Conservation (phyloP, 2,329 filamentous ascomycete species). For the Tetracladium maxilliforme region DNA sequence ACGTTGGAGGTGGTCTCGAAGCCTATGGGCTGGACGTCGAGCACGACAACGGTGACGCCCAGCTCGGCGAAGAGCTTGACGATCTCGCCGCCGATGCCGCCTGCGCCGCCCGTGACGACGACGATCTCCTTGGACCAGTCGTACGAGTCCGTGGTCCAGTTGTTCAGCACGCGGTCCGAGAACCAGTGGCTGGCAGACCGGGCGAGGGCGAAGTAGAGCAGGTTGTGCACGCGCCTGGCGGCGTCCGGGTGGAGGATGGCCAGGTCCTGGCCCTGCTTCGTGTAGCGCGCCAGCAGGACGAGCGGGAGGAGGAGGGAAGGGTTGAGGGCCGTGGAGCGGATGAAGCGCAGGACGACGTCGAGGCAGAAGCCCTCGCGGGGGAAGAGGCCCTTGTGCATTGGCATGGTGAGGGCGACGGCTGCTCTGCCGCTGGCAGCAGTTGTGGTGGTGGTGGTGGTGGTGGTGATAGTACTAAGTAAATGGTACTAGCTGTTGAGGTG, state of each 20-base stretch:
- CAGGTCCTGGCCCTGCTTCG: conserved; percentile 41
- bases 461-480: too few species aligned
- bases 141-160: conserved; percentile 37
- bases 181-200: conserved; percentile 32
- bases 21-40: conserved; percentile 52
- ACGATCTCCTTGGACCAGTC: conserved; percentile 57
- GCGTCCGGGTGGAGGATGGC: conserved; percentile 33
- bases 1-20: conserved; percentile 38
- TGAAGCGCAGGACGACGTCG: conserved; percentile 41
- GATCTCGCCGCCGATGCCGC: conserved; percentile 56
- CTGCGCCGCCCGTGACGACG: conserved; percentile 59
- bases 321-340: conserved; percentile 48
- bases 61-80: conserved; percentile 49
- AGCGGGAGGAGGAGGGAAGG: conserved; percentile 49
- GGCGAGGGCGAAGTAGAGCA: conserved; percentile 36
- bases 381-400: conserved; percentile 33
- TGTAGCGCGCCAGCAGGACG: conserved; percentile 46
- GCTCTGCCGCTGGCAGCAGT: too few species aligned
- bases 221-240: conserved; percentile 33
- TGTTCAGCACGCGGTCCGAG: conserved; percentile 31
- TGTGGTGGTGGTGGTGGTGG: too few species aligned
- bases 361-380: conserved; percentile 42
- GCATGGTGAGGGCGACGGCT: conserved; percentile 20
- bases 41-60: conserved; percentile 52
- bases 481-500: too few species aligned